These are phyloP conservation scores for Neofusicoccum parvum DNA, from an alignment of 2,329 filamentous ascomycete species.

Conservation along the genomic window DNA sequence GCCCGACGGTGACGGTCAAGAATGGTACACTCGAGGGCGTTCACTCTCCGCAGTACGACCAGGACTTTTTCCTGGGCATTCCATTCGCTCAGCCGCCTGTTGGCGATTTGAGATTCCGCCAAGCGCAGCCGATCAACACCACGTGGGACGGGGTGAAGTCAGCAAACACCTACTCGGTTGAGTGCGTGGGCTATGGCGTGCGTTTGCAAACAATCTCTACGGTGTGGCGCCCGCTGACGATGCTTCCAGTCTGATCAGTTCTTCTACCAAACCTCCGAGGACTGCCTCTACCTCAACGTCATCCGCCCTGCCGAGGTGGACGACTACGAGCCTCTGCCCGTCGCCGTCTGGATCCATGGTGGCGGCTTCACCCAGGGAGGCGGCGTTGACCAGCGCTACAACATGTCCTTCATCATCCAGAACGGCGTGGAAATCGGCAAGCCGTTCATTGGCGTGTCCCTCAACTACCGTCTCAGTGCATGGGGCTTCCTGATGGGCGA, in stretches of 20 bases:
- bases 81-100: conserved; percentile 60
- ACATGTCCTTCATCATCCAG: conserved; percentile 61
- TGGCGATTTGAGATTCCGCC: conserved; percentile 55
- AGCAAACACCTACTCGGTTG: too few relatives aligned
- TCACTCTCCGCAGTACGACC: conserved; percentile 43
- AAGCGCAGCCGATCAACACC: too few relatives aligned
- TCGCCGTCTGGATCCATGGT: conserved; percentile 49
- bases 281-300: conserved; percentile 65
- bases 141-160: too few relatives aligned
- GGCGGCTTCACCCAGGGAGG: conserved; percentile 48
- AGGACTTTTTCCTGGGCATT: conserved; percentile 49
- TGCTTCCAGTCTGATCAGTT: conserved; percentile 22
- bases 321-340: too few relatives aligned
- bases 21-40: conserved; percentile 47
- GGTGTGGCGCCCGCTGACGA: too few relatives aligned
- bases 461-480: conserved; percentile 59
- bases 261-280: conserved; percentile 46
- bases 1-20: conserved; percentile 40
- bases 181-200: too few relatives aligned
- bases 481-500: conserved; percentile 68
- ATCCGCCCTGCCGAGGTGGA: conserved; percentile 56
- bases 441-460: conserved; percentile 38
- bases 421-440: conserved; percentile 40
- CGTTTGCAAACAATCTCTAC: too few relatives aligned
- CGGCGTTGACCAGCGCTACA: conserved; percentile 56